Base-by-base conservation (phyloP, 225 moss, liverwort and hornwort genomes). In the Sphagnum contortum region DNA sequence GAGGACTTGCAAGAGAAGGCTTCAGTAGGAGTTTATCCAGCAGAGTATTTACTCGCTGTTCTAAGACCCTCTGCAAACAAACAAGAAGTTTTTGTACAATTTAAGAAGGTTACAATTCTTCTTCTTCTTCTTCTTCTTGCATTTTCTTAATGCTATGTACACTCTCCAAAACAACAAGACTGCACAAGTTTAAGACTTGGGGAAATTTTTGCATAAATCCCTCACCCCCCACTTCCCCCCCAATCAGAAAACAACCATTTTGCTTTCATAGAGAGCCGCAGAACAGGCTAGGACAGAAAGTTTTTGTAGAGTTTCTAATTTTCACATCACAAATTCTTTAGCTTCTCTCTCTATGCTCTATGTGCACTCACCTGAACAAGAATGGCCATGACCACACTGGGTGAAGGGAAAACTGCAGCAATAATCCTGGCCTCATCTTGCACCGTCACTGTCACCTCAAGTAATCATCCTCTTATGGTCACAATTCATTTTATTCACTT, bases 341-440 rank as follows among this genome's bases (percentile, higher is more conserved):
- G 29, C 29, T 29, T 29, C 29, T 29, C 29, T 29, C 29, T 29
- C 29, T 29, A 29, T 0, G 29, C 29, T 12, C 59, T 59, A 59
- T 59, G 59, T n/a, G 56, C 53, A 51, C 70, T 82, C 64, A 93
- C 96, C 87, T 98, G 96, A 12, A 93, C 75, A 59, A 93, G 87
- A 70, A 91, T 87, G 64, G 90, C 77, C 91, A 93, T 98, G 50
- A 98, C 91, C 55, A 80, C 73, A 63, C 79, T 75, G 64, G 90
- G 96, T 63, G 90, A 90, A 29, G 96, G 91, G 69, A 98, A 98
- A 8, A 98, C 92, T 6, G 71, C 80, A 58, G 77, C 81, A 57
- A 91, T 78, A 12, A 64, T 89, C 62, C 79, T 78, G 12, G 91
- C 90, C 80, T 98, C 96, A 55, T 79, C 76, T 64, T 87, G 85